Conservation (phyloP, 352 stramenopile species). For the Phytophthora sp. region DNA sequence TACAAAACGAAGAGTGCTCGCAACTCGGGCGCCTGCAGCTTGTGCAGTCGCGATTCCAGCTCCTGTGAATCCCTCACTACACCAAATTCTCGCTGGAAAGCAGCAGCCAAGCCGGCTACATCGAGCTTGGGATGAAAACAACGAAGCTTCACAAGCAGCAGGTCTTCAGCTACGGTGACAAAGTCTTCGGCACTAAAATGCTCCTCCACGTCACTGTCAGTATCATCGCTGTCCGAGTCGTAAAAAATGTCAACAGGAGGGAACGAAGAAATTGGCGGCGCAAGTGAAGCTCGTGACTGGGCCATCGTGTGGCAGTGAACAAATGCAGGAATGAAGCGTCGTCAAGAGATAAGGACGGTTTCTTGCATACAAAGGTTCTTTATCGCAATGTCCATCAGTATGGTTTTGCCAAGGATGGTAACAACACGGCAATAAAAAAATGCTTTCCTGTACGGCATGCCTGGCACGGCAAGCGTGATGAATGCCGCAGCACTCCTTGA, state of each 20-base stretch:
- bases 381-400: too few species aligned
- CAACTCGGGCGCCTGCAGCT: slow-evolving; percentile 44
- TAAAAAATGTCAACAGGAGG: slow-evolving; percentile 34
- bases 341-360: not conserved
- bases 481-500: too few species aligned
- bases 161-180: slow-evolving; percentile 57
- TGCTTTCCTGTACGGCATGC: too few species aligned
- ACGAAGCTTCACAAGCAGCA: slow-evolving; percentile 62
- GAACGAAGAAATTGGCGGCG: slow-evolving; percentile 40
- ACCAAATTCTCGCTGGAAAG: slow-evolving; percentile 59
- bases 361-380: too few species aligned
- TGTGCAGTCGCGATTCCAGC: slow-evolving; percentile 46
- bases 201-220: slow-evolving; percentile 34
- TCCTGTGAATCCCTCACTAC: slow-evolving; percentile 34
- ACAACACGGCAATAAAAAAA: too few species aligned
- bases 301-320: not conserved
- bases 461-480: too few species aligned
- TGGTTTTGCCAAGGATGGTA: too few species aligned
- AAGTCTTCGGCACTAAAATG: slow-evolving; percentile 50
- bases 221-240: slow-evolving; percentile 33
- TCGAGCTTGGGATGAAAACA: slow-evolving; percentile 64
- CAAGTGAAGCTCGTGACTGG: slow-evolving; percentile 16
- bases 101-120: slow-evolving; percentile 36
- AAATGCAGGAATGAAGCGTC: slow-evolving; percentile 6
- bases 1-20: slow-evolving; percentile 58